Evolutionary conservation across 2,329 filamentous ascomycete genomes (phyloP).

Genomic region (Phoma sp.): DNA sequence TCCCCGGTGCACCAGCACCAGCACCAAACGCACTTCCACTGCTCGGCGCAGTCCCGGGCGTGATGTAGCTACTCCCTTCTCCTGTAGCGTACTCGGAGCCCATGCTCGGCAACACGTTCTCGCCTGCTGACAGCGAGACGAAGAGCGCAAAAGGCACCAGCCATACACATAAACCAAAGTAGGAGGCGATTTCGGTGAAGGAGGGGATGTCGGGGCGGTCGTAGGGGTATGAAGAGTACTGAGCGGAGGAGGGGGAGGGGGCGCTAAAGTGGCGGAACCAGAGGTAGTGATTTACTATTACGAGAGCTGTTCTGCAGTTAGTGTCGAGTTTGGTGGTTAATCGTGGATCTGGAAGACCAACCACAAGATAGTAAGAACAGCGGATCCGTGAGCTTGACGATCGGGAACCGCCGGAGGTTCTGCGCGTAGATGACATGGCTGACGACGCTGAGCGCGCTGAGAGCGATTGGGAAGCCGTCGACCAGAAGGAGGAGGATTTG

Average conservation of each 20-base stretch:
- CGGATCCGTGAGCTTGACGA: slow-evolving; percentile 87
- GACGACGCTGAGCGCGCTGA: slow-evolving; percentile 76
- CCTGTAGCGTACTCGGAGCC: slow-evolving; percentile 75
- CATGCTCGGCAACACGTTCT: slow-evolving; percentile 94
- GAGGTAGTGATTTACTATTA: slow-evolving; percentile 88
- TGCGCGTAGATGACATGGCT: slow-evolving; percentile 87
- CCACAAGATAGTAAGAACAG: slow-evolving; percentile 84
- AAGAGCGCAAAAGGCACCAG: slow-evolving; percentile 94
- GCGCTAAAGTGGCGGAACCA: slow-evolving; percentile 94
- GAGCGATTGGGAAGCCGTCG: slow-evolving; percentile 81
- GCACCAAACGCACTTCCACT: slow-evolving; percentile 23
- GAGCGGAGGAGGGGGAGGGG: slow-evolving; percentile 56
- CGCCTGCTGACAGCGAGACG: slow-evolving; percentile 89
- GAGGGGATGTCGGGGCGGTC: slow-evolving; percentile 74
- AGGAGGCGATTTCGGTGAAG: slow-evolving; percentile 94
- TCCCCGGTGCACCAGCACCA: slow-evolving; percentile 39
- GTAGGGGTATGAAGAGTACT: slow-evolving; percentile 61
- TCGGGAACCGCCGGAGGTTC: slow-evolving; percentile 77
- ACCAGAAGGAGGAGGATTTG: slow-evolving; percentile 78
- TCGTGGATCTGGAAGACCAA: slow-evolving; percentile 52
- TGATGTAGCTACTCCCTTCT: slow-evolving; percentile 58
- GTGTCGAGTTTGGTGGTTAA: background rate
- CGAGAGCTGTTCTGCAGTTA: slow-evolving; percentile 64
- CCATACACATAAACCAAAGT: slow-evolving; percentile 97
- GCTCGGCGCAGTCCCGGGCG: slow-evolving; percentile 44